Evolutionary conservation across 225 moss, liverwort and hornwort species (phyloP).

Genomic region (Polytrichum commune): DNA sequence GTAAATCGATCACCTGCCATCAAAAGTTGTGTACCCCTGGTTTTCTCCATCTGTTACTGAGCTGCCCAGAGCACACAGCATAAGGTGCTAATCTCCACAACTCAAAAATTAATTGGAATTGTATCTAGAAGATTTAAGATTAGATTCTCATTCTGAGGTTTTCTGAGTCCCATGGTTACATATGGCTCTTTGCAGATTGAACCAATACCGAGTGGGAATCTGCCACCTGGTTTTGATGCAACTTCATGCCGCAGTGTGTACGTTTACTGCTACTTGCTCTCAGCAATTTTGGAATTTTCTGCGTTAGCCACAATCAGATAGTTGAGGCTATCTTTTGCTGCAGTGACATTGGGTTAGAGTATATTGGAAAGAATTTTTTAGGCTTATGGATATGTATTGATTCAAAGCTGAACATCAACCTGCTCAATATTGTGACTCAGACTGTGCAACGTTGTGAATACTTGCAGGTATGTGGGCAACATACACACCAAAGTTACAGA

Average conservation of each 20-base stretch:
- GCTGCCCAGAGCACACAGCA: not conserved
- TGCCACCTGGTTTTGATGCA: conserved; percentile 37
- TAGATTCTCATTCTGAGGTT: too few species aligned
- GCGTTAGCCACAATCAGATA: too few species aligned
- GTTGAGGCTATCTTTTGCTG: not conserved
- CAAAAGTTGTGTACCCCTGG: too few species aligned
- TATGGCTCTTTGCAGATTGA: conserved; percentile 22
- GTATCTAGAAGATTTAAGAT: too few species aligned
- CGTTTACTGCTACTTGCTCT: conserved; percentile 20
- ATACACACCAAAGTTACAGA: conserved; percentile 73
- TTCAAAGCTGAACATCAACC: conserved; percentile 4
- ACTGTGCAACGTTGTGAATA: too few species aligned
- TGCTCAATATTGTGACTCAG: not conserved
- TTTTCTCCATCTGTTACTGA: too few species aligned
- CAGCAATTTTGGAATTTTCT: not conserved
- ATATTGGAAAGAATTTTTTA: not conserved
- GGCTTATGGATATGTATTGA: not conserved
- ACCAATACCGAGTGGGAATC: conserved; percentile 35
- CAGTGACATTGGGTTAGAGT: not conserved
- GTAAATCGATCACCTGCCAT: too few species aligned
- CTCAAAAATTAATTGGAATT: too few species aligned
- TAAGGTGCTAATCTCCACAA: too few species aligned
- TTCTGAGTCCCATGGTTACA: too few species aligned
- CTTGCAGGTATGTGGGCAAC: conserved; percentile 64
- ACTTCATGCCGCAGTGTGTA: conserved; percentile 38